Evolutionary conservation across 2,329 filamentous ascomycete species (phyloP).

Genomic region (Plenodomus tracheiphilus): DNA sequence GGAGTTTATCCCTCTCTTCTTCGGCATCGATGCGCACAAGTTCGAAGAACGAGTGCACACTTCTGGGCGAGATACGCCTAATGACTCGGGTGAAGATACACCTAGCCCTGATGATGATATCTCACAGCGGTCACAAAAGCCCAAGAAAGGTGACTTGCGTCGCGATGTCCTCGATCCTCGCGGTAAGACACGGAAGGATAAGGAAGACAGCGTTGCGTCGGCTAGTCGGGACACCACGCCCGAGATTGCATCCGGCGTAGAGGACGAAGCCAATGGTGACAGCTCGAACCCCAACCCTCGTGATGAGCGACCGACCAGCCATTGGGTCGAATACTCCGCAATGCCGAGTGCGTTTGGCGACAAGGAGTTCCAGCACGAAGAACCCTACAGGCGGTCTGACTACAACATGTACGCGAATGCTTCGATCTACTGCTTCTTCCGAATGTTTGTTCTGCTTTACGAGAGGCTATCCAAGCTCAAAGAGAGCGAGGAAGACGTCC

Average conservation of each 20-base stretch:
- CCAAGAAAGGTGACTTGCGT: conserved; percentile 70
- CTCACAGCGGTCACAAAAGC: conserved; percentile 67
- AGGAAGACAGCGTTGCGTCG: conserved; percentile 77
- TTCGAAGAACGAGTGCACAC: conserved; percentile 68
- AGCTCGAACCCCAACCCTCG: conserved; percentile 58
- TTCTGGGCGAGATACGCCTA: conserved; percentile 43
- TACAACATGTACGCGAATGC: conserved; percentile 93
- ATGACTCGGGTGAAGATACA: conserved; percentile 62
- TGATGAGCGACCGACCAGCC: conserved; percentile 66
- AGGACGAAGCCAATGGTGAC: conserved; percentile 72
- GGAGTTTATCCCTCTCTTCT: conserved; percentile 56
- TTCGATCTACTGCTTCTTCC: conserved; percentile 92
- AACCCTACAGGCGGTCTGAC: conserved; percentile 76
- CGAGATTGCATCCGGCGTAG: conserved; percentile 74
- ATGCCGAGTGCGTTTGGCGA: conserved; percentile 61
- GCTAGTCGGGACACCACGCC: conserved; percentile 89
- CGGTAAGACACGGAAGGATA: conserved; percentile 71
- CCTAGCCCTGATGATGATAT: conserved; percentile 70
- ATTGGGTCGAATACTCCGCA: conserved; percentile 64
- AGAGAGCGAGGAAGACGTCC: conserved; percentile 72
- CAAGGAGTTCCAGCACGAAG: conserved; percentile 71
- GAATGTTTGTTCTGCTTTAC: conserved; percentile 89
- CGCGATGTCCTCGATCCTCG: conserved; percentile 83
- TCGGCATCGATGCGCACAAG: conserved; percentile 54
- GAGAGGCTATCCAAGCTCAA: conserved; percentile 83